Evolutionary conservation across 257 asterid species (phyloP).

Genomic region (Ilex aquifolium): DNA sequence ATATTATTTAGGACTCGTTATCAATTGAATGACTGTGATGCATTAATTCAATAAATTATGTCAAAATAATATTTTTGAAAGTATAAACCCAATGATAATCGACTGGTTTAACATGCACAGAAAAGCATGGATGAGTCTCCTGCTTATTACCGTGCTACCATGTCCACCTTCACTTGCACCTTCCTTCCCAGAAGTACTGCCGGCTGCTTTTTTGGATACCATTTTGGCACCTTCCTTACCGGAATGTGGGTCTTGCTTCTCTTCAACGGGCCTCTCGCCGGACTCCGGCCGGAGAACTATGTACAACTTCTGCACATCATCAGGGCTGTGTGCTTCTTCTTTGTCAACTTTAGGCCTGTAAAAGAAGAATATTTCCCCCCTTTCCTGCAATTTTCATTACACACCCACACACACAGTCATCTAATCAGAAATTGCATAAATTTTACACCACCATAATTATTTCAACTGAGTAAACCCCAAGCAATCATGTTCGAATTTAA

Average conservation of each 20-base stretch:
- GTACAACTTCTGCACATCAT: slow-evolving; percentile 68
- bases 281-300: slow-evolving; percentile 67
- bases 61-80: no score
- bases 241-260: slow-evolving; percentile 39
- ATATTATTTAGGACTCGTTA: no score
- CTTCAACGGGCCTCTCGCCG: slow-evolving; percentile 29
- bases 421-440: no score
- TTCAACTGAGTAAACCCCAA: neutral
- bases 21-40: no score
- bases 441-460: neutral
- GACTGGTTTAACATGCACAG: neutral
- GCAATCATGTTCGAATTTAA: neutral
- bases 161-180: slow-evolving; percentile 27
- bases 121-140: neutral
- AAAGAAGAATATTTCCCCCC: slow-evolving; percentile 78
- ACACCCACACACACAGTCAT: no score
- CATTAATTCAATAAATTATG: no score
- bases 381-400: slow-evolving; percentile 28
- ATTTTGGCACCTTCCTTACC: slow-evolving; percentile 38
- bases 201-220: neutral
- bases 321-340: slow-evolving; percentile 47
- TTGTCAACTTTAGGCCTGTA: slow-evolving; percentile 63
- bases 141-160: slow-evolving; percentile 4
- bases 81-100: neutral
- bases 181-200: neutral